Evolutionary conservation across 179 eudicot genomes (phyloP).

Genomic region (Beta corolliflora): DNA sequence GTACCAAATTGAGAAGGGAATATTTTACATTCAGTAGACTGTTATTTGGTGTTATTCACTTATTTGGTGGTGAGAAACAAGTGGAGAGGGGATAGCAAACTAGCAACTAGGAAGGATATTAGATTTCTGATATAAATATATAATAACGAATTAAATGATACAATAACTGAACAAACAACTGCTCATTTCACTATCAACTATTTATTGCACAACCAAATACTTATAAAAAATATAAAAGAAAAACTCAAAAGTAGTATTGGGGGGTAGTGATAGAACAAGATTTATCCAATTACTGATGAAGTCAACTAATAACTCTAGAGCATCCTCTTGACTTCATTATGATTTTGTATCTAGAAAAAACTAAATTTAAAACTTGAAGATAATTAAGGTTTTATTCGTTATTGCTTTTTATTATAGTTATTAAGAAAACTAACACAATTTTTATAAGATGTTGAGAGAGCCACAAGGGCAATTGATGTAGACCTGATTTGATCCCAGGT

Average conservation of each 20-base stretch:
- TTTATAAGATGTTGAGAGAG: too few relatives aligned
- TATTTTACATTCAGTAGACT: neutral
- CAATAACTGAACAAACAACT: conserved; percentile 3
- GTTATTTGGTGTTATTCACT: neutral
- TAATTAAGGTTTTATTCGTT: too few relatives aligned
- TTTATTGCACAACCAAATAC: neutral
- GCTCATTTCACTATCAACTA: conserved; percentile 12
- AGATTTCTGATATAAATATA: too few relatives aligned
- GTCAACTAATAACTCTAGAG: too few relatives aligned
- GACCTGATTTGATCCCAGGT: too few relatives aligned
- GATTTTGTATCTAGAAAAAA: too few relatives aligned
- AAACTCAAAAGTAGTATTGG: neutral
- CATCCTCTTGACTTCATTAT: too few relatives aligned
- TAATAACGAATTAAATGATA: neutral
- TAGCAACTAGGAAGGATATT: neutral
- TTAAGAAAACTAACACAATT: too few relatives aligned
- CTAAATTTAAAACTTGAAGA: too few relatives aligned
- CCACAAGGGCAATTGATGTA: too few relatives aligned
- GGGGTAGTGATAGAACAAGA: neutral
- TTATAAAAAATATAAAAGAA: too few relatives aligned
- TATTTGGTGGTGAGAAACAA: neutral
- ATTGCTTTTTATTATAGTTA: too few relatives aligned
- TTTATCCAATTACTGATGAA: neutral
- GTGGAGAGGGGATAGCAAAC: neutral
- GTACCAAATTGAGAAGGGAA: neutral